Percentiles rank a stretch among this genome's conserved stretches.
These are phyloP conservation scores for Trametes cinnabarina DNA, from an alignment of 768 basidiomycete species.

Conservation along the genomic window DNA sequence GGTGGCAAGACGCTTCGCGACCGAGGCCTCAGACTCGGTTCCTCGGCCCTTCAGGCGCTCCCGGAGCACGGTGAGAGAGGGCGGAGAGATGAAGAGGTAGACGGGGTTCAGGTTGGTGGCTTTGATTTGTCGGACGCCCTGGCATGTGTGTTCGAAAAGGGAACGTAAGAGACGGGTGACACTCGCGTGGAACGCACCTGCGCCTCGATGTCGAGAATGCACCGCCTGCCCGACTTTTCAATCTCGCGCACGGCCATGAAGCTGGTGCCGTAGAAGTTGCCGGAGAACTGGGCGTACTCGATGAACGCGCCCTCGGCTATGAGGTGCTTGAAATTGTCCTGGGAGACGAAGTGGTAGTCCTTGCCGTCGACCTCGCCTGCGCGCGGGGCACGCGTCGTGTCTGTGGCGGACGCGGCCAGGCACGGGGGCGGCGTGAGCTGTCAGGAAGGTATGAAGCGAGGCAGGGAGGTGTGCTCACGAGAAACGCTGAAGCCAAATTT, in stretches of 20 bases:
- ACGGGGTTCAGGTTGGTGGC: slow-evolving; percentile 77
- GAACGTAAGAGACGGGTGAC: not conserved
- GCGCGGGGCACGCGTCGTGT: slow-evolving; percentile 86
- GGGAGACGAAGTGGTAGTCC: slow-evolving; percentile 83
- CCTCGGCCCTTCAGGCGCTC: slow-evolving; percentile 73
- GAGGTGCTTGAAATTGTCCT: slow-evolving; percentile 69
- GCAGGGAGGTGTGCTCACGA: slow-evolving; percentile 45
- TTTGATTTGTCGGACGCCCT: slow-evolving; percentile 95
- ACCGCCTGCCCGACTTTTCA: slow-evolving; percentile 66
- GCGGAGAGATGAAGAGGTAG: slow-evolving; percentile 91
- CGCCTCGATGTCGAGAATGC: slow-evolving; percentile 93
- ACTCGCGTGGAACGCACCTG: slow-evolving; percentile 56
- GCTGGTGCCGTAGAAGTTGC: slow-evolving; percentile 92
- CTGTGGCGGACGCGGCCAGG: slow-evolving; percentile 38
- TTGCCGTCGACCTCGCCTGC: slow-evolving; percentile 79
- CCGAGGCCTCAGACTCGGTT: slow-evolving; percentile 74
- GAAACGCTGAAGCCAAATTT: slow-evolving; percentile 93
- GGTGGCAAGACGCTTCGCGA: slow-evolving; percentile 72
- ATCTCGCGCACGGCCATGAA: slow-evolving; percentile 72
- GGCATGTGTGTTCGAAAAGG: slow-evolving; percentile 22
- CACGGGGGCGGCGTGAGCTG: not conserved
- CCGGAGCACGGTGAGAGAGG: slow-evolving; percentile 68
- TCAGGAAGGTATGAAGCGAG: slow-evolving; percentile 1
- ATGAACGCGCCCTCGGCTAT: slow-evolving; percentile 77
- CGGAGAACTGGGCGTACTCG: slow-evolving; percentile 91